Percentiles rank a stretch among this genome's conserved stretches.
These are phyloP conservation scores for Sherardia arvensis DNA, from an alignment of 257 asterid species.

Conservation along the genomic window DNA sequence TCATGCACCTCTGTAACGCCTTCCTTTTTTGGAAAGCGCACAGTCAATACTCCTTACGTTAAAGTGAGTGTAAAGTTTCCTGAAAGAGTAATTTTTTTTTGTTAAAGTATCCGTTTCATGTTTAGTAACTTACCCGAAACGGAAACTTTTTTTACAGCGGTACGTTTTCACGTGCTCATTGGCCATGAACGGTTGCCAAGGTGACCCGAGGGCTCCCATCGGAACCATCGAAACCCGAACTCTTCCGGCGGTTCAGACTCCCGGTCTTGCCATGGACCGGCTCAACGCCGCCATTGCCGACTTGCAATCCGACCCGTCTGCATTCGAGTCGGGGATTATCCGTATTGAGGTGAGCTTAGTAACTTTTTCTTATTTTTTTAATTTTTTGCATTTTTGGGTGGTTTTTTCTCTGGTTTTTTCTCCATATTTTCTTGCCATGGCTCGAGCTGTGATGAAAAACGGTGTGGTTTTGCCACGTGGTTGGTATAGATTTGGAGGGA, in stretches of 20 bases:
- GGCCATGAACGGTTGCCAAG: constrained; percentile 65
- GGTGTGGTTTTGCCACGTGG: constrained; percentile 51
- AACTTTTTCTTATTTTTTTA: no score
- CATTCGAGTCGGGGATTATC: constrained; percentile 55
- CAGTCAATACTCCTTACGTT: constrained; percentile 20
- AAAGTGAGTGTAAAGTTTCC: constrained; percentile 20
- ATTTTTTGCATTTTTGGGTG: not conserved
- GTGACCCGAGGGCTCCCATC: constrained; percentile 47
- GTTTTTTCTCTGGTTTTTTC: no score
- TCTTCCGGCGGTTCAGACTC: constrained; percentile 37
- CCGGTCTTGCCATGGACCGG: constrained; percentile 44
- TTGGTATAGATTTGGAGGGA: constrained; percentile 28
- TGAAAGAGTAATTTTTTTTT: not conserved
- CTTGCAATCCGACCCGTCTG: constrained; percentile 32
- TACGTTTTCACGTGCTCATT: constrained; percentile 27
- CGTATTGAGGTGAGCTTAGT: constrained; percentile 49
- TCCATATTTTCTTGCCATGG: not conserved
- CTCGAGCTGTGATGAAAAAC: not conserved
- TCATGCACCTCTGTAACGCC: constrained; percentile 12
- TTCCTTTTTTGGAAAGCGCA: constrained; percentile 32
- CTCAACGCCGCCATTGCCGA: constrained; percentile 56
- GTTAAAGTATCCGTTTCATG: not conserved
- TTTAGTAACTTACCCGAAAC: not conserved
- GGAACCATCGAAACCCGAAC: constrained; percentile 59
- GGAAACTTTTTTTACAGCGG: constrained; percentile 24